A percentile compares a stretch with the other conserved stretches of the same genome.
These are phyloP conservation scores for Fusarium chlamydosporum DNA, from an alignment of 2,329 filamentous ascomycete genomes.

Conservation along the genomic window DNA sequence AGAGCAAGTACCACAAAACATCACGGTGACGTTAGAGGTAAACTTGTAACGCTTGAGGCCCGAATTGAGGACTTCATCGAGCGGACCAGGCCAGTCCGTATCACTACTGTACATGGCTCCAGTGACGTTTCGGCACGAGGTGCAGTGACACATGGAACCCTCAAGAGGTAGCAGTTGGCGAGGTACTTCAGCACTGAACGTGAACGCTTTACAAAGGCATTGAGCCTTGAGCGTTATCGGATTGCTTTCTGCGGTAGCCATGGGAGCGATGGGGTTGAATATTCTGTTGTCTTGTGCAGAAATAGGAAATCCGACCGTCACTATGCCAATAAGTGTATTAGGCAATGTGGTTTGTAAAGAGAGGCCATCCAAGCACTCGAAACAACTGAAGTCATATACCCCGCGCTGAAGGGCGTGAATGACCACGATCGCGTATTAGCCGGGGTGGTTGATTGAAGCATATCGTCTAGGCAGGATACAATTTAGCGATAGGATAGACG, in stretches of 20 bases:
- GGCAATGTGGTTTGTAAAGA: too few species aligned
- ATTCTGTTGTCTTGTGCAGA: too few species aligned
- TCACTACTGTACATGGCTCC: slow-evolving; percentile 59
- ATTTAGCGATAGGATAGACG: not conserved
- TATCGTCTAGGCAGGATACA: not conserved
- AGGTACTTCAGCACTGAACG: slow-evolving; percentile 55
- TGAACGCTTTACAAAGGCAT: slow-evolving; percentile 63
- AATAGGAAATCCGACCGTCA: too few species aligned
- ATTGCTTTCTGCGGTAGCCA: not conserved
- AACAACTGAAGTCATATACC: slow-evolving; percentile 8
- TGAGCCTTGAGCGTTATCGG: slow-evolving; percentile 48
- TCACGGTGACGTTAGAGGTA: slow-evolving; percentile 51
- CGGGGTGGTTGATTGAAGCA: too few species aligned
- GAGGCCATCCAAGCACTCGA: too few species aligned
- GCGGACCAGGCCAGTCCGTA: slow-evolving; percentile 40
- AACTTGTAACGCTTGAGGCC: slow-evolving; percentile 57
- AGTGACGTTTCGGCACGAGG: slow-evolving; percentile 62
- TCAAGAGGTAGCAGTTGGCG: slow-evolving; percentile 58
- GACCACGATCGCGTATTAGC: not conserved
- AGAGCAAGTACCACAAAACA: slow-evolving; percentile 62
- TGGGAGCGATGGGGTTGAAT: fast-evolving
- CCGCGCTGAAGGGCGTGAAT: slow-evolving; percentile 30
- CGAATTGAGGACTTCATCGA: slow-evolving; percentile 38
- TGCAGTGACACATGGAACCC: slow-evolving; percentile 63
- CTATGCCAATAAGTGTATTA: too few species aligned